Conservation (phyloP, 2,329 filamentous ascomycete genomes). For the Fusarium haematococcum region DNA sequence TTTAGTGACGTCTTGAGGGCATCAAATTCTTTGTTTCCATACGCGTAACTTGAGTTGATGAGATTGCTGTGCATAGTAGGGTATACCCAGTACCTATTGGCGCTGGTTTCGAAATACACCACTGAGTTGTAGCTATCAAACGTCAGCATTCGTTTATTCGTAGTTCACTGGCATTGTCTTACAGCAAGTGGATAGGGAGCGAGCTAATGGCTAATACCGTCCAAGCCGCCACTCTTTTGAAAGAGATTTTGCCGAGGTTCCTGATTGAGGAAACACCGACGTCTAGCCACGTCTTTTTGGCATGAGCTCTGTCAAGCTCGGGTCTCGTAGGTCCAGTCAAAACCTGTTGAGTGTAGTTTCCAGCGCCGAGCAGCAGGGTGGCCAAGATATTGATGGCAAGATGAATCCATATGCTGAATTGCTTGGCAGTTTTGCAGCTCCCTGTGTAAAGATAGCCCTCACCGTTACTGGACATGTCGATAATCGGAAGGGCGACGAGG, state of each 20-base stretch:
- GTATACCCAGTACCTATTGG: neutral
- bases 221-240: neutral
- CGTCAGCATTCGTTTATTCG: neutral
- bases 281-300: neutral
- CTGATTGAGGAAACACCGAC: neutral
- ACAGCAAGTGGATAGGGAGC: neutral
- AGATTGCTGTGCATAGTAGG: neutral
- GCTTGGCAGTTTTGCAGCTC: neutral
- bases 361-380: neutral
- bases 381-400: neutral
- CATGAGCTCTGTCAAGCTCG: neutral
- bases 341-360: neutral
- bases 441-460: neutral
- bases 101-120: neutral
- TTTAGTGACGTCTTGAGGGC: neutral
- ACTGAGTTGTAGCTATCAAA: neutral
- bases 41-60: neutral
- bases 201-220: neutral
- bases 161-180: neutral
- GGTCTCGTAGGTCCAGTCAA: neutral
- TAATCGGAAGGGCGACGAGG: neutral
- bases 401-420: neutral
- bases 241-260: neutral
- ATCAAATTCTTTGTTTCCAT: neutral
- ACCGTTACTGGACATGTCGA: neutral